Conservation (phyloP, 768 basidiomycete genomes). For the Galerina sulciceps region DNA sequence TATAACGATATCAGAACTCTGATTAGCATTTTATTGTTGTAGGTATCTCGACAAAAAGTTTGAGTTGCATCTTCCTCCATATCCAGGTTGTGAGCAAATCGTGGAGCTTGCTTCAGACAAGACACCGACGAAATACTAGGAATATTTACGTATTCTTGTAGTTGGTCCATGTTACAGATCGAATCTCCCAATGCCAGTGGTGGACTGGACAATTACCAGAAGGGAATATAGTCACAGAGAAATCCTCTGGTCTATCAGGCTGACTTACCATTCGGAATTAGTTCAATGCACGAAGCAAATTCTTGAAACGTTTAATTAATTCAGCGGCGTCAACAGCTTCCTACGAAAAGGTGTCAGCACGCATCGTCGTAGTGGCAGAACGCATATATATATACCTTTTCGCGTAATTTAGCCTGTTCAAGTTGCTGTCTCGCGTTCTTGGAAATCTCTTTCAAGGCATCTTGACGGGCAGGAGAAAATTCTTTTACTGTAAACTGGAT, state of each 20-base stretch:
- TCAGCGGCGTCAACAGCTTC: slow-evolving; percentile 26
- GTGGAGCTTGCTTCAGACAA: slow-evolving; percentile 64
- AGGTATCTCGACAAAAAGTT: slow-evolving; percentile 78
- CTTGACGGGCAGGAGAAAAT: slow-evolving; percentile 13
- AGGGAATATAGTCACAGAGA: background rate
- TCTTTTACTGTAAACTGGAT: slow-evolving; percentile 13
- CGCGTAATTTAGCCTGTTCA: slow-evolving; percentile 22
- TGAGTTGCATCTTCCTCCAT: slow-evolving; percentile 79
- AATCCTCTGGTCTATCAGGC: too few species aligned
- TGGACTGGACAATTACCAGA: background rate
- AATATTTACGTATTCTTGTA: background rate
- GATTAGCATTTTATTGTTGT: background rate
- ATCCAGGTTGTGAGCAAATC: slow-evolving; percentile 81
- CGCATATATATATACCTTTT: slow-evolving; percentile 19
- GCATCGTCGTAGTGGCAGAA: background rate
- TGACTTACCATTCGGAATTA: background rate
- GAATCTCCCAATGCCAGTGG: background rate
- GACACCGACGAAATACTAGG: background rate
- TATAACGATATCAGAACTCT: background rate
- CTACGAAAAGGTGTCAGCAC: slow-evolving; percentile 9
- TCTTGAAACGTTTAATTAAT: slow-evolving; percentile 23
- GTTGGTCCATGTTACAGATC: background rate
- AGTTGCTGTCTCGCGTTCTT: slow-evolving; percentile 23
- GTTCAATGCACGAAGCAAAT: slow-evolving; percentile 11
- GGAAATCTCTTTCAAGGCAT: slow-evolving; percentile 20